Evolutionary conservation across 2,329 filamentous ascomycete species (phyloP).

Genomic region (Magnaporthiopsis rhizophila): DNA sequence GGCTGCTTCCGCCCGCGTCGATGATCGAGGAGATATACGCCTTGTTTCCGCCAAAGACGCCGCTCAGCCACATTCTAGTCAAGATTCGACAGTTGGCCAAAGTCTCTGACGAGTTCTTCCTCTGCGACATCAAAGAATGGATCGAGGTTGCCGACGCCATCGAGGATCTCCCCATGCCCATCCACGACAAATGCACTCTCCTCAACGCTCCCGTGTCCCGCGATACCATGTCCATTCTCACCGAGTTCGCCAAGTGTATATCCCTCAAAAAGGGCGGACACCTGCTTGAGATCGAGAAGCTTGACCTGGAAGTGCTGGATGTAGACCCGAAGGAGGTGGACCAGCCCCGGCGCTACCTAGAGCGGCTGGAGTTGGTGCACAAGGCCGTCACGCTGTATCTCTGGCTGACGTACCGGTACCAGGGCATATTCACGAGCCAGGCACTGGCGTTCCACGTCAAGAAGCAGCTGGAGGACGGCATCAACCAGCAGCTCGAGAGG

Average conservation of each 20-base stretch:
- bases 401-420: conserved; percentile 88
- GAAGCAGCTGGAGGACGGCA: conserved; percentile 64
- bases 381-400: conserved; percentile 77
- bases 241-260: conserved; percentile 56
- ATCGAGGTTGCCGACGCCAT: conserved; percentile 66
- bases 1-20: conserved; percentile 62
- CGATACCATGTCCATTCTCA: conserved; percentile 23
- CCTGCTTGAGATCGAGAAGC: conserved; percentile 60
- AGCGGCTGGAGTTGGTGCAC: conserved; percentile 68
- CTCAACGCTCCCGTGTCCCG: conserved; percentile 62
- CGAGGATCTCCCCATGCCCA: conserved; percentile 60
- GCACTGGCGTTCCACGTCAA: conserved; percentile 74
- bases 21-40: conserved; percentile 69
- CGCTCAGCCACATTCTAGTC: conserved; percentile 74
- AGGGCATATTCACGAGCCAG: conserved; percentile 69
- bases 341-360: conserved; percentile 49
- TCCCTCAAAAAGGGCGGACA: conserved; percentile 58
- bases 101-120: conserved; percentile 58
- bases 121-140: conserved; percentile 57
- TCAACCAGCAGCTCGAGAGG: conserved; percentile 53
- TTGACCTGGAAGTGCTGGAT: conserved; percentile 71
- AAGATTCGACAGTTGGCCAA: conserved; percentile 63
- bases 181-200: conserved; percentile 69
- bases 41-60: conserved; percentile 74
- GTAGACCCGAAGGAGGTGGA: conserved; percentile 21